These are phyloP conservation scores for Phytopythium oedochilum DNA, from an alignment of 352 stramenopile species.

Conservation along the genomic window DNA sequence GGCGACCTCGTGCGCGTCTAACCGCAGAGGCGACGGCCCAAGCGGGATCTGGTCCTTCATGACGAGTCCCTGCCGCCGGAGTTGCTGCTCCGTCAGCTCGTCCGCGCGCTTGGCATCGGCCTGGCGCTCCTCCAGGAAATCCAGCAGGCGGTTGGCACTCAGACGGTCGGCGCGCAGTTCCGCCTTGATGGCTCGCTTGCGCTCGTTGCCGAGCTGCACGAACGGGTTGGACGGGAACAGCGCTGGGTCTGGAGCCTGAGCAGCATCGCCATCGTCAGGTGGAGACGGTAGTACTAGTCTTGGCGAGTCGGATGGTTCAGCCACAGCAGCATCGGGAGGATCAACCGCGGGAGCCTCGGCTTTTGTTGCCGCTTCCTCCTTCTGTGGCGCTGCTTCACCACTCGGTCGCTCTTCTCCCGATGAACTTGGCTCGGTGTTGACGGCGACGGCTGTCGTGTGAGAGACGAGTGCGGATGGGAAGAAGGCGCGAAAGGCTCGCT, in stretches of 20 bases:
- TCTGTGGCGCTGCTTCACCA: not conserved
- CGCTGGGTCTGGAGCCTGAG: not conserved
- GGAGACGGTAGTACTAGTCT: not conserved
- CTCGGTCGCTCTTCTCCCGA: not conserved
- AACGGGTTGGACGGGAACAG: constrained; percentile 18
- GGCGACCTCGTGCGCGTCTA: constrained; percentile 37
- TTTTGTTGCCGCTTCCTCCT: not conserved
- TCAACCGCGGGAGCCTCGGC: not conserved
- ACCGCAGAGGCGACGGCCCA: constrained; percentile 45
- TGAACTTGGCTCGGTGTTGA: not conserved
- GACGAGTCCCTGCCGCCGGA: constrained; percentile 53
- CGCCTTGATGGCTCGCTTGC: constrained; percentile 32
- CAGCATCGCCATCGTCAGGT: not conserved
- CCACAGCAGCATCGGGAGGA: not conserved
- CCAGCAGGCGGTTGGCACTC: constrained; percentile 28
- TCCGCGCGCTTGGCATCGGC: constrained; percentile 35
- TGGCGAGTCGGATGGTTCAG: not conserved
- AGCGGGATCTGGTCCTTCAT: constrained; percentile 73
- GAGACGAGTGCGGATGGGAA: constrained; percentile 12
- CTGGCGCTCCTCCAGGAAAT: constrained; percentile 46
- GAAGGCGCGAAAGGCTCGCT: constrained; percentile 63
- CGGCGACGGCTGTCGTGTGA: not conserved
- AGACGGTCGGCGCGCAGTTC: constrained; percentile 24
- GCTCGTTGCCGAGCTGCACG: constrained; percentile 23
- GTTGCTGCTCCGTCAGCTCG: constrained; percentile 29